Base-by-base conservation (phyloP, 129 eudicot species). In the Saposhnikovia divaricata region DNA sequence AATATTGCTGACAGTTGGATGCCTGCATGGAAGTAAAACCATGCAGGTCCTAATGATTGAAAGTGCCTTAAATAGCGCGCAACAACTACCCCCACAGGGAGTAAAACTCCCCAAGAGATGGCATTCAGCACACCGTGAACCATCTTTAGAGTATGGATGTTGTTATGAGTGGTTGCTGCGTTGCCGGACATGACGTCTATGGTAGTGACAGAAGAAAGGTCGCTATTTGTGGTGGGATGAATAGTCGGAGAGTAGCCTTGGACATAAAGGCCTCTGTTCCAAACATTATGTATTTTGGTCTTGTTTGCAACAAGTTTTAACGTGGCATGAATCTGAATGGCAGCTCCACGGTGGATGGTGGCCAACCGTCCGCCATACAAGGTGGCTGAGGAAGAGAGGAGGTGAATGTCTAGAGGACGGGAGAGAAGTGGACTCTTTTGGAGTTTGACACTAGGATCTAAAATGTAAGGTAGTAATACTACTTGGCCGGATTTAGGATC, bases 221-320 rank as follows among this genome's bases (percentile, higher is more conserved):
- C 99, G 77, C 82, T 84, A 12, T 80, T 31, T 19, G 94, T 78
- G 38, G 99, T 92, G 12, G 94, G 97, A 50, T 95, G 98, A 84
- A 95, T 95, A 46, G 96, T 89, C 0, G 97, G 99, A 38, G 99
- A 95, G 87, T 95, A 95, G 51, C 97, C 99, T 82, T 95, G 99
- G 42, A 95, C 99, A 77, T 95, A 95, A 21, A 95, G 79, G 25
- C 97, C 99, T 28, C 94, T 82, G 76, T 95, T 95, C 97, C 99
- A 92, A 0, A 92, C 91, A 72, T 82, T 66, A 51, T 95, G 94
- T 63, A 95, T 84, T 80, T 89, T 89, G 77, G 96, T 95, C 66
- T 83, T 90, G 75, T 95, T 95, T n/a, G 92, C 86, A 51, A 83
- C 82, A 47, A 95, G 94, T 81, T 88, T 95, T 5, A 95, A 6